Conservation (phyloP, 305 asterid genomes). For the Salvia sclarea region DNA sequence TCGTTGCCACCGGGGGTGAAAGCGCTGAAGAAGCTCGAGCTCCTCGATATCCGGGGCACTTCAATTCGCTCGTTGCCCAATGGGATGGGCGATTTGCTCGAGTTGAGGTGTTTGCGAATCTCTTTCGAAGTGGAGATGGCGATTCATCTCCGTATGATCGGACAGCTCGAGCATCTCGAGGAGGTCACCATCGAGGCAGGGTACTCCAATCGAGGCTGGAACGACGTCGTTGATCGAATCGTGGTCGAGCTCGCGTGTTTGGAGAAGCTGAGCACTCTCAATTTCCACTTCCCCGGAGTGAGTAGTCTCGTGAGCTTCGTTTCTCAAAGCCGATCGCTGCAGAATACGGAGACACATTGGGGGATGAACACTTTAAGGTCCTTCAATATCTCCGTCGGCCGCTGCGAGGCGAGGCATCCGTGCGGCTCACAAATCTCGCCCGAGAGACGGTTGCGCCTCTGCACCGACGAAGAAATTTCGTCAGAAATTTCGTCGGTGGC, state of each 20-base stretch:
- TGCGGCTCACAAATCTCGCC: constrained; percentile 4
- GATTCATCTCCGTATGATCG: no score
- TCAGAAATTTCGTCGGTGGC: no score
- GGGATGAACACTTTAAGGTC: constrained; percentile 25
- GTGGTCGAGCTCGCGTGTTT: no score
- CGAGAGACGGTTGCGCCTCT: constrained; percentile 17
- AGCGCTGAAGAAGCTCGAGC: constrained; percentile 15
- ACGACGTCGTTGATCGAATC: no score
- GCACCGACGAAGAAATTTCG: constrained; percentile 4
- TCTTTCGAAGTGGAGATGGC: constrained; percentile 4
- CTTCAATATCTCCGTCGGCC: constrained; percentile 27
- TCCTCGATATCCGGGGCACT: constrained; percentile 35
- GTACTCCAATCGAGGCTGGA: not conserved
- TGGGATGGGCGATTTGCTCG: constrained; percentile 1
- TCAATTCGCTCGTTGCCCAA: constrained; percentile 4
- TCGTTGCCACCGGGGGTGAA: constrained; percentile 8
- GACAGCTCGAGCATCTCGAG: no score
- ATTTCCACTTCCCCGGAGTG: constrained; percentile 31
- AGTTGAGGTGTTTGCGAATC: constrained; percentile 29
- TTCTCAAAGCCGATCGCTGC: not conserved
- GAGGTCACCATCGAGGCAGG: no score
- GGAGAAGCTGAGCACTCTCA: constrained; percentile 26
- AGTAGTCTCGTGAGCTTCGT: not conserved
- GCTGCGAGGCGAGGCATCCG: not conserved
- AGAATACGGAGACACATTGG: not conserved